Percentiles rank a stretch among this genome's conserved stretches.
Conservation (phyloP, 2,329 filamentous ascomycete genomes). For the Aspergillus ochraceus region DNA sequence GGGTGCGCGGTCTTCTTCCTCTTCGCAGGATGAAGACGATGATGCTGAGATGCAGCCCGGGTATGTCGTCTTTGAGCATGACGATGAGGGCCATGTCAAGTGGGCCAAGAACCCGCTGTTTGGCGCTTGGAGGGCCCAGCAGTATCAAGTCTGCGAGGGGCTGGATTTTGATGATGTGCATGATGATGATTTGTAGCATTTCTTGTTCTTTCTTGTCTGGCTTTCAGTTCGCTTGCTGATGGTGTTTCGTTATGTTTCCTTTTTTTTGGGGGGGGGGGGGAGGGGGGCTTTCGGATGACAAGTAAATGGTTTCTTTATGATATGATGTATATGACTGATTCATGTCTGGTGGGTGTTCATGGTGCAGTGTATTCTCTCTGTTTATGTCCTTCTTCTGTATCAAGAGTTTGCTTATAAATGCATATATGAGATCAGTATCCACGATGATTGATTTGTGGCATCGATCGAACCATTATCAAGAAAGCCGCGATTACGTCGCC, state of each 20-base stretch:
- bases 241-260: background rate
- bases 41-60: slow-evolving; percentile 24
- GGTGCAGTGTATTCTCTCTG: background rate
- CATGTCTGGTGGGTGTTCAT: background rate
- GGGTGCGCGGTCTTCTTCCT: slow-evolving; percentile 9
- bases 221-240: background rate
- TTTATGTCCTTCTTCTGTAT: background rate
- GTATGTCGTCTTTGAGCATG: slow-evolving; percentile 44
- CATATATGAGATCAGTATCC: background rate
- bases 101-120: slow-evolving; percentile 37
- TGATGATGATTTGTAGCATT: slow-evolving; percentile 22
- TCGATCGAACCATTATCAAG: background rate
- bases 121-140: slow-evolving; percentile 37
- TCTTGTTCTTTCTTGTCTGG: slow-evolving; percentile 11
- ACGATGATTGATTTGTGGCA: background rate
- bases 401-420: background rate
- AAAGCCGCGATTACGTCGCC: background rate
- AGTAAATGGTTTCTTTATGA: background rate
- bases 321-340: background rate
- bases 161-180: slow-evolving; percentile 34
- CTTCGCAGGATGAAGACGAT: slow-evolving; percentile 5
- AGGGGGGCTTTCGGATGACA: background rate
- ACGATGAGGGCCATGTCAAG: slow-evolving; percentile 31
- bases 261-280: no score
- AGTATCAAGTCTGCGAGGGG: slow-evolving; percentile 38